Percentiles rank a stretch among this genome's conserved stretches.
These are phyloP conservation scores for Cymbopogon flexuosus DNA, from an alignment of 202 grass and related monocot species.

Conservation along the genomic window DNA sequence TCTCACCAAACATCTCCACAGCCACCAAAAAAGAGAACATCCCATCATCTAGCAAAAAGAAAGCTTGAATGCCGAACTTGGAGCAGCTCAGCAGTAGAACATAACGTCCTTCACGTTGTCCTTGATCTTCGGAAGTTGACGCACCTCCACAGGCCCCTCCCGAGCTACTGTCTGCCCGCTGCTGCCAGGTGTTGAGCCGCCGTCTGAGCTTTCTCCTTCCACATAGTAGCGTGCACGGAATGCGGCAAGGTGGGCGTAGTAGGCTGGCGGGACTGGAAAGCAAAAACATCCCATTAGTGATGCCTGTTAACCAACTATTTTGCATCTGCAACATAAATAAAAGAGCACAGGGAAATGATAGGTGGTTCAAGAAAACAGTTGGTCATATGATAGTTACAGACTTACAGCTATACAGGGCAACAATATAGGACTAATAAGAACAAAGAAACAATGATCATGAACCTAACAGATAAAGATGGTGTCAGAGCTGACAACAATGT, in stretches of 20 bases:
- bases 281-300: background rate
- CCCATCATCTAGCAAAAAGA: background rate
- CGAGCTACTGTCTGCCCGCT: slow-evolving; percentile 30
- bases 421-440: background rate
- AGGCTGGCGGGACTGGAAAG: slow-evolving; percentile 66
- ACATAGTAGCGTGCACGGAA: slow-evolving; percentile 72
- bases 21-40: background rate
- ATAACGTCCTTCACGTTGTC: slow-evolving; percentile 80
- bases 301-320: background rate
- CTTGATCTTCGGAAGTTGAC: slow-evolving; percentile 62
- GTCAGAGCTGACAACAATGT: background rate
- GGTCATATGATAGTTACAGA: background rate
- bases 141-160: slow-evolving; percentile 47
- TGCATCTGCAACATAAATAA: background rate
- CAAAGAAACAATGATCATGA: background rate
- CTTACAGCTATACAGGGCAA: background rate
- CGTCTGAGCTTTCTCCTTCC: slow-evolving; percentile 55
- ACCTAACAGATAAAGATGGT: background rate
- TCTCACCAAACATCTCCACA: no score
- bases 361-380: background rate
- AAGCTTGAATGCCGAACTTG: background rate
- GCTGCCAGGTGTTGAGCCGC: slow-evolving; percentile 39
- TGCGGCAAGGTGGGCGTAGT: slow-evolving; percentile 73
- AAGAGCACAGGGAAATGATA: background rate
- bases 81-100: slow-evolving; percentile 77